Evolutionary conservation across 495 filamentous ascomycete species (phyloP).

Genomic region (Hyaloscypha variabilis): DNA sequence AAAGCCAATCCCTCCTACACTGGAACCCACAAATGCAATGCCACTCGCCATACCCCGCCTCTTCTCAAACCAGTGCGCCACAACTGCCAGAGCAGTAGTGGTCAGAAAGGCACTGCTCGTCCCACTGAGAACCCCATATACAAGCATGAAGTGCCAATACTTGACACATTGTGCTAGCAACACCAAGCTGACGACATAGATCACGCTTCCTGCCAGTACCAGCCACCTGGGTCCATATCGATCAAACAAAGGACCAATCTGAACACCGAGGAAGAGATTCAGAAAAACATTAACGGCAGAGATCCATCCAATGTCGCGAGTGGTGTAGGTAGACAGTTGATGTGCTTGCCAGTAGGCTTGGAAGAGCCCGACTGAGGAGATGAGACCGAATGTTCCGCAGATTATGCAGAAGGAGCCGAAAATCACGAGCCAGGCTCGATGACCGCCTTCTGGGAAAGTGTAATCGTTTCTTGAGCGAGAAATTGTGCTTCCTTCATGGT

Average conservation of each 20-base stretch:
- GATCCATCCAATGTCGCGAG: constrained; percentile 67
- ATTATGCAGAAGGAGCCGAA: constrained; percentile 62
- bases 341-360: constrained; percentile 64
- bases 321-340: constrained; percentile 56
- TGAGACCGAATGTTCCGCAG: constrained; percentile 65
- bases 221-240: constrained; percentile 38
- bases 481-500: constrained; percentile 12
- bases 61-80: constrained; percentile 66
- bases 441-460: constrained; percentile 63
- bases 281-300: constrained; percentile 64
- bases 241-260: constrained; percentile 71
- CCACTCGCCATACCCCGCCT: constrained; percentile 66
- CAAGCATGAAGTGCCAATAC: constrained; percentile 71
- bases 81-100: constrained; percentile 57
- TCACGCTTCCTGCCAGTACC: constrained; percentile 10
- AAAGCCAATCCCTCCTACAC: constrained; percentile 63
- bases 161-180: constrained; percentile 40
- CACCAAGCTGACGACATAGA: constrained; percentile 24
- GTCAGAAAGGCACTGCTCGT: constrained; percentile 60
- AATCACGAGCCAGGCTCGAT: constrained; percentile 62
- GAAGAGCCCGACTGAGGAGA: constrained; percentile 64
- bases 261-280: constrained; percentile 64
- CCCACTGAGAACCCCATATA: constrained; percentile 59
- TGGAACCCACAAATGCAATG: constrained; percentile 61
- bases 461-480: constrained; percentile 28